Base-by-base conservation (phyloP, 176 grass and related monocot species). In the Olyra latifolia region DNA sequence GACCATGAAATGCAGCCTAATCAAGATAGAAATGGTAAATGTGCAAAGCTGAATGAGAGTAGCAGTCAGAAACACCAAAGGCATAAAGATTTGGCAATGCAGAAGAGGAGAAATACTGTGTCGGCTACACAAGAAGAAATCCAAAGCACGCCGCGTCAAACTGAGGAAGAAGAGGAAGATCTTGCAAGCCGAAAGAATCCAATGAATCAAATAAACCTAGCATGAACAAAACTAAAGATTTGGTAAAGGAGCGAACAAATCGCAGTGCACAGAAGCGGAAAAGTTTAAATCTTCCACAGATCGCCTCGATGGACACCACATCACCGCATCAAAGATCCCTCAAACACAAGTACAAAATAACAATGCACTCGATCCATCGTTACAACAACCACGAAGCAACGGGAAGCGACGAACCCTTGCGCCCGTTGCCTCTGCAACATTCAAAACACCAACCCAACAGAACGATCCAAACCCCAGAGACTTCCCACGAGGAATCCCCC, bases 1-100 rank as follows among this genome's bases (percentile, higher is more conserved):
- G 53, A 88, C 52, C 76, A 53, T 39, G 29, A 69, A 17, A 58
- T 25, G 13, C 25, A 44, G 15, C 9, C 16, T 59, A 42, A 86
- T 57, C 39, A 25, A n/a, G 60, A 61, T 4, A 30, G 17, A 40
- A 70, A 42, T 52, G 20, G 55, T n/a, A 50, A 71, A 50, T 28
- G 8, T 38, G 9, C 29, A 48, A 77, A 53, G 29, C 25, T 65
- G 40, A 80, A 25, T 50, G 22, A 12, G 13, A 64, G 22, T 8
- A 45, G 39, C 17, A 54, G 1, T 10, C 20, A 42, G 0, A 65
- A 84, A 30, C 23, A 7, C 1, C 28, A 61, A 23, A 55, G 13
- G 17, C n/a, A 22, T 30, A 4, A 20, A 74, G 48, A 62, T 63
- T 7, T 17, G 46, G 54, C 1, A 69, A 61, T 45, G 16, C 42